Percentiles rank a stretch among this genome's conserved stretches.
Conservation (phyloP, 371 early-diverging fungal genomes). For the Mucor indicus region DNA sequence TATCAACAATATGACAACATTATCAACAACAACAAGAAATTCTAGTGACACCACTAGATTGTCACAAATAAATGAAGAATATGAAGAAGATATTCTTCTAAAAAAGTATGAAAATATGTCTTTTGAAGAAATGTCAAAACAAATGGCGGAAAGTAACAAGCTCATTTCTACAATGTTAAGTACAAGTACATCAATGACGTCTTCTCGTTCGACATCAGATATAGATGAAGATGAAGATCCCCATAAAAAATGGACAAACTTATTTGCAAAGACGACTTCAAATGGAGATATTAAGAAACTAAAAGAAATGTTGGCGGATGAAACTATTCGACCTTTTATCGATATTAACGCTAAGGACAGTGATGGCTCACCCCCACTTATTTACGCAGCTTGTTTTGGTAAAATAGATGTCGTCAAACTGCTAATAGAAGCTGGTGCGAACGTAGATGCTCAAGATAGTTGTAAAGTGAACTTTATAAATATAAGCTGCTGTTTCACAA, state of each 20-base stretch:
- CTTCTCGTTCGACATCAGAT: neutral
- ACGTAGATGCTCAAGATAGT: constrained; percentile 74
- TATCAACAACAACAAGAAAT: too few species aligned
- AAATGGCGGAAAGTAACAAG: constrained; percentile 41
- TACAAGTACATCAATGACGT: neutral
- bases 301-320: constrained; percentile 55
- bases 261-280: constrained; percentile 66
- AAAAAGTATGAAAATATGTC: constrained; percentile 46
- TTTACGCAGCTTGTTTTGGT: constrained; percentile 90
- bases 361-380: constrained; percentile 82
- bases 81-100: constrained; percentile 10
- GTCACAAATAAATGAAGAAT: too few species aligned
- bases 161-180: constrained; percentile 36
- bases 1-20: too few species aligned
- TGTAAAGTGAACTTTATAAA: constrained; percentile 22
- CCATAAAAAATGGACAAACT: constrained; percentile 47
- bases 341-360: constrained; percentile 81
- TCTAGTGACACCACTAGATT: too few species aligned
- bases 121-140: constrained; percentile 43
- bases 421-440: constrained; percentile 74
- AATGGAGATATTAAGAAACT: constrained; percentile 93
- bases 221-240: constrained; percentile 27
- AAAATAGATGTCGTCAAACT: constrained; percentile 65
- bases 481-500: constrained; percentile 3
- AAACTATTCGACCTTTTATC: constrained; percentile 46